Evolutionary conservation across 2,329 filamentous ascomycete genomes (phyloP), one percentile per base, ranked within the genome.

Genomic region (Pyrenochaeta sp.): DNA sequence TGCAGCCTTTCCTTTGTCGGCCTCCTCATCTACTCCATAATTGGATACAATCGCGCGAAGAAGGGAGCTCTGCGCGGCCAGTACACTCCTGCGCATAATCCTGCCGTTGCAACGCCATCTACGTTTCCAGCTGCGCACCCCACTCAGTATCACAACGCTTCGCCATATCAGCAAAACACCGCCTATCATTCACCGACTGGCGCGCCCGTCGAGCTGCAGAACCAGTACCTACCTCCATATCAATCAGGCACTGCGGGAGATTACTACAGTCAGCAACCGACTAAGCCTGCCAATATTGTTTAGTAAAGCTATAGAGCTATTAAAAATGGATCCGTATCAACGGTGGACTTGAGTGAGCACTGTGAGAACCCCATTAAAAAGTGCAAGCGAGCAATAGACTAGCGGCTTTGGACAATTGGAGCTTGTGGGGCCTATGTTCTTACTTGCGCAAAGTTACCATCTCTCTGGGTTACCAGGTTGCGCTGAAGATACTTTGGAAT

Each of bases 11-110:
- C 71, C 6, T 74, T 74, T 56, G 36, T 78, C 43, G 68, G 64
- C 36, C 71, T 77, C 52, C 69, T 79, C 56, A 66, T 78, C 49
- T 79, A 80, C 65, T 72, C 72, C 20, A 63, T 66, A 36, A 62
- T 78, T 53, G 59, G 53, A 27, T 71, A 74, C 56, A 69, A 72
- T 50, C 69, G 75, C 45, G 59, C 67, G 48, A 75, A 77, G 47
- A 74, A 72, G 55, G 67, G 67, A 18, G 63, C 60, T 7, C 69
- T 69, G 48, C 67, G 61, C 35, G 74, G 72, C 46, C 46, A 68
- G 23, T 77, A 77, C 53, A 64, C 60, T 11, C 67, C 67, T 27
- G 65, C 73, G 2, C 64, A 66, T 43, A 72, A 74, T 43, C 68
- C 72, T n/a, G 56, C 61, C 7, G 41, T 50, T 9, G 56, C 61